Conservation (phyloP, 345 rosid genomes). For the Gossypium turneri region DNA sequence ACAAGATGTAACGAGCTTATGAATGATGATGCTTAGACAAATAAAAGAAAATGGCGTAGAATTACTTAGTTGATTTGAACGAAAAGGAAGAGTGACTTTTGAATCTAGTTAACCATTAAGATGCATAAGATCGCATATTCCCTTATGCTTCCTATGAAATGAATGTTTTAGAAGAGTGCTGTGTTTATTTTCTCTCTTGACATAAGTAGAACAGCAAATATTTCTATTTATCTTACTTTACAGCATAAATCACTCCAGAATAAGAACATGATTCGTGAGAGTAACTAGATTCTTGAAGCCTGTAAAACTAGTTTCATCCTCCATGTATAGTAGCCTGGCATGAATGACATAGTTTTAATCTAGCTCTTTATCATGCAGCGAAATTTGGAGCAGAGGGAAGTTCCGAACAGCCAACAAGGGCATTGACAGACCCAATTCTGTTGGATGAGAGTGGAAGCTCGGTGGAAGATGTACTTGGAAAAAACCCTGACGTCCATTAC, state of each 20-base stretch:
- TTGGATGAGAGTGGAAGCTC: constrained; percentile 53
- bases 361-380: constrained; percentile 35
- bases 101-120: neutral
- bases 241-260: neutral
- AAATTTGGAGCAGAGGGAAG: constrained; percentile 45
- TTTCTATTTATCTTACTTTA: neutral
- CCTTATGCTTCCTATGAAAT: neutral
- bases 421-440: constrained; percentile 57
- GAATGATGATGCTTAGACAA: neutral
- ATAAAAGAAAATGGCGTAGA: neutral
- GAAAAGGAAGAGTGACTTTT: neutral
- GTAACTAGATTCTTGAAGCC: neutral
- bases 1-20: neutral
- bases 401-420: constrained; percentile 40
- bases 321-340: neutral
- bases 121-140: neutral
- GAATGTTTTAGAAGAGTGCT: neutral
- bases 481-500: constrained; percentile 69
- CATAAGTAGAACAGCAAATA: neutral
- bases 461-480: constrained; percentile 57
- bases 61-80: neutral
- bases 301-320: constrained; percentile 5
- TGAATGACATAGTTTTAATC: constrained; percentile 1
- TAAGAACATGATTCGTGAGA: neutral
- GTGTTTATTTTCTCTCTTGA: neutral